Evolutionary conservation across 352 stramenopile genomes (phyloP).

Genomic region (Halophytophthora polymorphica): DNA sequence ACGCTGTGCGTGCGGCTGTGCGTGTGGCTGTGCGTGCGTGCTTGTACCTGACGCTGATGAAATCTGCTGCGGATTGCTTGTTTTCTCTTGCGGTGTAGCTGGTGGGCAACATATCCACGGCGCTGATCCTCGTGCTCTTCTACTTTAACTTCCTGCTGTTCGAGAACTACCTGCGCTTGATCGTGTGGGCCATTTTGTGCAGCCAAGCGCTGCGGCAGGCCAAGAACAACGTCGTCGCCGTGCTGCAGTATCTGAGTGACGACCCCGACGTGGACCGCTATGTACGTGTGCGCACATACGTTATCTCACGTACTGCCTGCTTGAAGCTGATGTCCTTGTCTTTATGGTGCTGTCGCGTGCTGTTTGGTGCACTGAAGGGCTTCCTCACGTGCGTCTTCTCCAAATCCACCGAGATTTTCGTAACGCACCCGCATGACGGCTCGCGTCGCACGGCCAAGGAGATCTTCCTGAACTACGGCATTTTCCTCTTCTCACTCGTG

Average conservation of each 20-base stretch:
- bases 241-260: constrained; percentile 84
- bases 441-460: constrained; percentile 70
- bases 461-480: constrained; percentile 85
- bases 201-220: constrained; percentile 81
- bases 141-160: constrained; percentile 91
- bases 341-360: not conserved
- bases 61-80: no score
- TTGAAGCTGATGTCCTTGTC: constrained; percentile 10
- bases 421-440: constrained; percentile 64
- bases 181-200: constrained; percentile 86
- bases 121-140: constrained; percentile 79
- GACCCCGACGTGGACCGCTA: constrained; percentile 69
- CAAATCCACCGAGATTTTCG: constrained; percentile 76
- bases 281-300: constrained; percentile 26
- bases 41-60: no score
- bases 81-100: no score
- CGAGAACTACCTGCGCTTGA: constrained; percentile 85
- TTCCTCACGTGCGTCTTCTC: constrained; percentile 79
- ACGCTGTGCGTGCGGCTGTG: not conserved
- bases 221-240: constrained; percentile 81
- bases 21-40: not conserved
- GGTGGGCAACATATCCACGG: constrained; percentile 86
- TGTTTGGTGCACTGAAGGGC: constrained; percentile 28
- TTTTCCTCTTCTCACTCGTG: constrained; percentile 83
- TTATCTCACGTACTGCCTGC: not conserved